Evolutionary conservation across 805 yeast genomes (phyloP).

Genomic region (Suhomyces vadensis): DNA sequence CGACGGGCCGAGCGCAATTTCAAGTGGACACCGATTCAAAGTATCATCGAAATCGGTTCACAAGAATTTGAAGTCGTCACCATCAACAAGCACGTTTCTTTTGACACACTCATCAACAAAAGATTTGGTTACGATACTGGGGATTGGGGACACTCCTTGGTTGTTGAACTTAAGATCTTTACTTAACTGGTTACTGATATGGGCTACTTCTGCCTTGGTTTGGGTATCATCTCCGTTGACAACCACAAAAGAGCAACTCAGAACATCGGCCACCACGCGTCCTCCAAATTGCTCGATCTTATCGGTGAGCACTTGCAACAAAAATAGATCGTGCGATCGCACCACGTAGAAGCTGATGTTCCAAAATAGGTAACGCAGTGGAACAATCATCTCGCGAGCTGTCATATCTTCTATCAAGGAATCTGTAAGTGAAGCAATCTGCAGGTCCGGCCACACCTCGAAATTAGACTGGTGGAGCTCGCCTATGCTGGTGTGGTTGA

Average conservation of each 20-base stretch:
- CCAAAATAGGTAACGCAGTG: constrained; percentile 35
- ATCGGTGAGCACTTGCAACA: constrained; percentile 13
- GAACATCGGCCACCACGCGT: constrained; percentile 21
- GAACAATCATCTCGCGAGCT: constrained; percentile 14
- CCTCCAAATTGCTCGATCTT: constrained; percentile 50
- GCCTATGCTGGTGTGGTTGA: constrained; percentile 25
- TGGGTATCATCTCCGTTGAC: constrained; percentile 16
- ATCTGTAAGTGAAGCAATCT: constrained; percentile 9
- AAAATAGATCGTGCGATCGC: constrained; percentile 4
- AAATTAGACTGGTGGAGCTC: constrained; percentile 17
- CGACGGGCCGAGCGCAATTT: not conserved
- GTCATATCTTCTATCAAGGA: constrained; percentile 16
- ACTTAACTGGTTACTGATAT: constrained; percentile 18
- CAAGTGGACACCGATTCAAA: not conserved
- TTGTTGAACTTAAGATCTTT: constrained; percentile 12
- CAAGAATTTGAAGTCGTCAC: constrained; percentile 28
- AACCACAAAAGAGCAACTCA: constrained; percentile 42
- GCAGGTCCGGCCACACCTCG: constrained; percentile 13
- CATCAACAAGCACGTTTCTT: constrained; percentile 27
- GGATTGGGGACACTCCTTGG: constrained; percentile 21
- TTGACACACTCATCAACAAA: constrained; percentile 35
- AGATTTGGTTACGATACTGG: constrained; percentile 34
- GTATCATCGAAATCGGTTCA: not conserved
- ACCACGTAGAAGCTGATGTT: constrained; percentile 36
- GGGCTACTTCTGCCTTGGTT: constrained; percentile 10